Percentiles rank a stretch among this genome's conserved stretches.
phyloP scores from a whole-genome alignment of 106 monocot species.

The Posidonia australis region DNA sequence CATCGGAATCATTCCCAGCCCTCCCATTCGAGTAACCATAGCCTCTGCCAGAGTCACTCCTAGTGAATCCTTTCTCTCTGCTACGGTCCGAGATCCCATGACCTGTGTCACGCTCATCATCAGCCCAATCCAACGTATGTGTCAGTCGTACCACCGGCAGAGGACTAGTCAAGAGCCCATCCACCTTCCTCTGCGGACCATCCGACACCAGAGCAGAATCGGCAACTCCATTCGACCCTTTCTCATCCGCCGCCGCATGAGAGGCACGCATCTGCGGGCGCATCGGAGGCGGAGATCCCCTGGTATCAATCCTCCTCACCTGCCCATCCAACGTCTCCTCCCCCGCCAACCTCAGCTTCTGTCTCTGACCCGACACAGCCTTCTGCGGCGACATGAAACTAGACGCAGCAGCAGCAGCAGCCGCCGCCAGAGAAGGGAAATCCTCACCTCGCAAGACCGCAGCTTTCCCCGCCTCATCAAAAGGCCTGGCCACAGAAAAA shows the following conservation, averaged over 20 bases:
- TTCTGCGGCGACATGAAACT: conserved; percentile 1
- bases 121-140: conserved; percentile 78
- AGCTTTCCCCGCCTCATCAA: conserved; percentile 21
- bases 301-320: conserved; percentile 7
- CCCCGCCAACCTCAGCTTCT: conserved; percentile 10
- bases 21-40: conserved; percentile 26
- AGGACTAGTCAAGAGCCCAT: conserved; percentile 22
- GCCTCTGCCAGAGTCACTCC: conserved; percentile 10
- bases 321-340: conserved; percentile 14
- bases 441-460: conserved; percentile 63
- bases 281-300: conserved; percentile 3
- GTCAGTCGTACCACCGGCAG: conserved; percentile 40
- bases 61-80: conserved; percentile 24
- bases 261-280: conserved; percentile 7
- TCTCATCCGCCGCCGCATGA: conserved; percentile 1
- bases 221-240: neutral
- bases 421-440: conserved; percentile 48
- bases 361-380: conserved; percentile 5
- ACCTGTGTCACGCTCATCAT: conserved; percentile 81
- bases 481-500: neutral
- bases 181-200: conserved; percentile 13
- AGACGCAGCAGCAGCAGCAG: conserved; percentile 14
- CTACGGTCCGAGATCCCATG: conserved; percentile 42
- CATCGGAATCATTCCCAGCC: conserved; percentile 11
- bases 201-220: neutral